Percentiles rank a stretch among this genome's conserved stretches.
phyloP scores from a whole-genome alignment of 202 grass and related monocot species.

The Saccharum hybrid region DNA sequence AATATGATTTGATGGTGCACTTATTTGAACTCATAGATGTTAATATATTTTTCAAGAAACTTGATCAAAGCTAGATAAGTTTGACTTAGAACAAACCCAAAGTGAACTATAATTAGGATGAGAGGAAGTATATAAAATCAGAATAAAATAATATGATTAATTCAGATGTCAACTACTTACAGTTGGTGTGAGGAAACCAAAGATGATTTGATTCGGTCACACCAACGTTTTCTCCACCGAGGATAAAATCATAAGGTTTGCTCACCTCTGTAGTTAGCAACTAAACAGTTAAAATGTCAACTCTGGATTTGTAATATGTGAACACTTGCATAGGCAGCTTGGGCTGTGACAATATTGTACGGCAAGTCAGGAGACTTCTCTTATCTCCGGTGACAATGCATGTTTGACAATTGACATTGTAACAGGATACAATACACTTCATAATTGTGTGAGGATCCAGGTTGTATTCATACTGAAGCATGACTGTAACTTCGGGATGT shows the following conservation, averaged over 20 bases:
- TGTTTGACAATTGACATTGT: constrained; percentile 48
- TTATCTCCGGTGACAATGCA: constrained; percentile 40
- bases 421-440: not conserved
- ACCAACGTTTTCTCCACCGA: constrained; percentile 8
- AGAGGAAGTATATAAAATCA: constrained; percentile 4
- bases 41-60: too few species aligned
- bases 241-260: constrained; percentile 28
- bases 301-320: constrained; percentile 16
- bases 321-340: constrained; percentile 37
- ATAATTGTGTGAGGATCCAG: constrained; percentile 13
- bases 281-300: constrained; percentile 37
- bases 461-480: constrained; percentile 37
- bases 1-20: too few species aligned
- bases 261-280: constrained; percentile 32
- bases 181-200: constrained; percentile 43
- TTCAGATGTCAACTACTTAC: constrained; percentile 59
- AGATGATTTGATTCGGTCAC: constrained; percentile 41
- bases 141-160: constrained; percentile 35
- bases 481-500: not conserved
- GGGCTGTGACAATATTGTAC: constrained; percentile 42
- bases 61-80: too few species aligned
- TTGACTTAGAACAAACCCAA: not conserved
- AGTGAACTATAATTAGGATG: not conserved
- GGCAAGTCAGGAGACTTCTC: constrained; percentile 28
- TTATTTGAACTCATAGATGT: too few species aligned